A percentile compares a stretch with the other conserved stretches of the same genome.
These are phyloP conservation scores for Leishmania martiniquensis DNA, from an alignment of 208 protist species.

Conservation along the genomic window DNA sequence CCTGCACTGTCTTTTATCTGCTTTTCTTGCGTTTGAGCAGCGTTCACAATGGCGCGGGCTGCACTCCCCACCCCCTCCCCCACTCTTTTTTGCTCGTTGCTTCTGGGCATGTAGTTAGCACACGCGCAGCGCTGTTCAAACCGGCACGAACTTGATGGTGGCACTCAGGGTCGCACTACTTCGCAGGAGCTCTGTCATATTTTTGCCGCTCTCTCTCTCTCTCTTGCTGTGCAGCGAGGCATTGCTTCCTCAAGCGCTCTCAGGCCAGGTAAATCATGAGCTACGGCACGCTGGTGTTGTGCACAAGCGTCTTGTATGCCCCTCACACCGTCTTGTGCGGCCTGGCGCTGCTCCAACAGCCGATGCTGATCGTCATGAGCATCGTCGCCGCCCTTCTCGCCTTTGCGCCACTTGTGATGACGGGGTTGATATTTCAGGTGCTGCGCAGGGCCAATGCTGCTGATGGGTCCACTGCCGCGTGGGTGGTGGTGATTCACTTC, in stretches of 20 bases:
- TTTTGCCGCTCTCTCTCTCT: background rate
- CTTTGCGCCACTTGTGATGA: slow-evolving; percentile 17
- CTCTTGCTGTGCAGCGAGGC: background rate
- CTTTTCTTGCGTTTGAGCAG: too few species aligned
- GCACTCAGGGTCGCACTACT: background rate
- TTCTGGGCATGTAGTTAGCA: background rate
- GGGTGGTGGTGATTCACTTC: slow-evolving; percentile 37
- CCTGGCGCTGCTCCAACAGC: slow-evolving; percentile 19
- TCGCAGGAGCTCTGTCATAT: background rate
- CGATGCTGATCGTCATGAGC: slow-evolving; percentile 20
- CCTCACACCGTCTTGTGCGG: slow-evolving; percentile 13
- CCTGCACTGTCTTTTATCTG: too few species aligned
- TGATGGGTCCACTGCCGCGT: background rate
- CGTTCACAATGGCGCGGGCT: too few species aligned
- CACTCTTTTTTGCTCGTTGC: background rate
- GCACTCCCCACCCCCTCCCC: background rate
- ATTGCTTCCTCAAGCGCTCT: background rate
- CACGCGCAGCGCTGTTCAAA: background rate
- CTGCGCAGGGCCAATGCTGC: slow-evolving; percentile 6
- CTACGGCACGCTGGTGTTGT: slow-evolving; percentile 8
- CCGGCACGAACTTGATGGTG: background rate
- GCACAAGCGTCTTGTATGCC: slow-evolving; percentile 29
- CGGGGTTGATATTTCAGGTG: slow-evolving; percentile 3
- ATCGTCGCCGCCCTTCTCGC: slow-evolving; percentile 20
- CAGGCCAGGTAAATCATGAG: too few species aligned